Evolutionary conservation across 768 basidiomycete species (phyloP).

Genomic region (Lactarius deliciosus): DNA sequence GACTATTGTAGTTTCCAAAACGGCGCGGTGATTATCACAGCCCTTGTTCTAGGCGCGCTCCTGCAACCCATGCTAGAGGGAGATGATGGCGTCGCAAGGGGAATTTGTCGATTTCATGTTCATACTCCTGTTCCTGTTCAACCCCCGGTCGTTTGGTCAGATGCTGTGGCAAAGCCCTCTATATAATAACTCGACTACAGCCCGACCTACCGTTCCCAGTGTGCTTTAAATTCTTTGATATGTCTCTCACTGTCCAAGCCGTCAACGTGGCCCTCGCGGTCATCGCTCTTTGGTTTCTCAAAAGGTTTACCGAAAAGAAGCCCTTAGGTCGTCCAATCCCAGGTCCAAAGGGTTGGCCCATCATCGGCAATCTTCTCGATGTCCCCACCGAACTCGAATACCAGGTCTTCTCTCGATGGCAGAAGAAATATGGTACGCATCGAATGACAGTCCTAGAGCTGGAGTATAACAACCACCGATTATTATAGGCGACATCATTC

Average conservation of each 20-base stretch:
- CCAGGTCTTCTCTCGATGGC: slow-evolving; percentile 25
- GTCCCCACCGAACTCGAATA: slow-evolving; percentile 26
- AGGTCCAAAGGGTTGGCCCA: slow-evolving; percentile 26
- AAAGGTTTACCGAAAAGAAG: slow-evolving; percentile 22
- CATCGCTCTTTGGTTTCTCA: slow-evolving; percentile 21
- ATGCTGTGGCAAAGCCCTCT: too few relatives aligned
- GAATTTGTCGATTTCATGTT: too few relatives aligned
- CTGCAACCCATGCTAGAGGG: too few relatives aligned
- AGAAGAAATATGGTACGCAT: slow-evolving; percentile 27
- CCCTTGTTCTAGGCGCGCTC: too few relatives aligned
- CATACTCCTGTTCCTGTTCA: not conserved
- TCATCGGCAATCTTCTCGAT: slow-evolving; percentile 30
- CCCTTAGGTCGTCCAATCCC: slow-evolving; percentile 24
- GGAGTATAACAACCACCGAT: not conserved
- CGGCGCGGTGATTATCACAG: not conserved
- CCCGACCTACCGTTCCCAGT: too few relatives aligned
- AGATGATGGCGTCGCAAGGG: too few relatives aligned
- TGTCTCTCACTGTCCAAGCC: not conserved
- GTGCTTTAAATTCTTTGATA: too few relatives aligned
- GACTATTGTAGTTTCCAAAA: too few relatives aligned
- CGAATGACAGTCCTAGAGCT: too few relatives aligned
- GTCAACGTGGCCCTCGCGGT: slow-evolving; percentile 17
- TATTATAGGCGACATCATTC: slow-evolving; percentile 31
- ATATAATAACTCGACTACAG: too few relatives aligned
- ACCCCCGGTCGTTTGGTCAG: too few relatives aligned